Percentiles rank a stretch among this genome's conserved stretches.
Conservation (phyloP, 192 early-diverging fungal genomes). For the Coemansia sp. region DNA sequence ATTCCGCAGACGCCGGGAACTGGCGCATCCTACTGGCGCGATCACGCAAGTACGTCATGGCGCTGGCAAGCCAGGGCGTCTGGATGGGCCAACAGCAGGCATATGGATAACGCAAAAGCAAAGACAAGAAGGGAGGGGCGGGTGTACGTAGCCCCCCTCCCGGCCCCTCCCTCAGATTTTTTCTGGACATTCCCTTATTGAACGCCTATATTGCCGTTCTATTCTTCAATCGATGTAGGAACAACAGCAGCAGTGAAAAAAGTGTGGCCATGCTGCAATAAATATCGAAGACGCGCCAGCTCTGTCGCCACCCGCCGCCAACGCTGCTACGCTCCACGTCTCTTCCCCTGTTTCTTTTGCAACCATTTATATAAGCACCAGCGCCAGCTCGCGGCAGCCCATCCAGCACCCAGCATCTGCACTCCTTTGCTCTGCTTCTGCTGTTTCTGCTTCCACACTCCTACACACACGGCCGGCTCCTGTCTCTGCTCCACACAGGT, state of each 20-base stretch:
- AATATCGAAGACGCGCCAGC: conserved; percentile 29
- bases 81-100: background rate
- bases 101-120: background rate
- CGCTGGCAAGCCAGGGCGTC: background rate
- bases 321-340: background rate
- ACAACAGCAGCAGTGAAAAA: conserved; percentile 30
- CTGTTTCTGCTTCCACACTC: background rate
- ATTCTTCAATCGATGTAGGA: conserved; percentile 37
- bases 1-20: background rate
- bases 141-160: conserved; percentile 16
- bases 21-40: conserved; percentile 4
- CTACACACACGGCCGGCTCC: background rate
- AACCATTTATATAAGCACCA: background rate
- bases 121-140: background rate
- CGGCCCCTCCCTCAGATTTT: conserved; percentile 13
- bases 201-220: conserved; percentile 10
- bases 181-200: conserved; percentile 11
- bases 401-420: background rate
- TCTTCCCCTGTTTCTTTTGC: background rate
- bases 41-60: conserved; percentile 24
- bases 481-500: background rate
- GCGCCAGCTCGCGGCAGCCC: background rate
- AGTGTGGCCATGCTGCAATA: conserved; percentile 51
- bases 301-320: conserved; percentile 9
- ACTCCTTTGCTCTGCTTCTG: background rate